Evolutionary conservation across 345 rosid species (phyloP), one percentile per base, ranked within the genome.

Genomic region (Jatropha curcas): DNA sequence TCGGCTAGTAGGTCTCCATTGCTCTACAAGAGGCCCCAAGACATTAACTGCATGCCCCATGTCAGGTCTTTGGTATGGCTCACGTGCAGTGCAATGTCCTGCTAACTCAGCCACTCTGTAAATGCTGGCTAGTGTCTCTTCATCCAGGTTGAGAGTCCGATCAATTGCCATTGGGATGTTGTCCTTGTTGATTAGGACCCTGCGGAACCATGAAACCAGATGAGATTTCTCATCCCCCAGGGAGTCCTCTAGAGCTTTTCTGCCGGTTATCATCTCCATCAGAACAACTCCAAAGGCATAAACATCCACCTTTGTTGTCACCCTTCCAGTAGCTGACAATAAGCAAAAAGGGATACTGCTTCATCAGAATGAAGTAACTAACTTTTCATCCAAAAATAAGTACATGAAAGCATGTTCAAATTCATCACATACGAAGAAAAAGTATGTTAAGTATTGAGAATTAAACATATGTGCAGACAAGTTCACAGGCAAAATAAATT

Each of bases 1-100:
- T 24, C 82, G 87, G 71, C 66, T 67, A 24, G 90, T 34, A 6
- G 99, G 98, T 77, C 82, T 93, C 99, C 99, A 95, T 30, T 86
- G 92, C 83, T 95, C 91, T 45, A 95, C 81, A 28, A 77, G 73
- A 50, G 81, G 69, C 6, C 63, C 63, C 55, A 77, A 37, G 2
- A 77, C 65, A 61, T 77, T 77, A n/a, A 77, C 81, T 5, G 72
- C 81, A 43, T 77, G 81, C 28, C 81, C 76, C 81, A 77, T 77
- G 35, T 77, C 81, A 4, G 81, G 81, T 33, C 81, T 72, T 31
- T 77, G 81, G 59, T 52, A 4, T 0, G 81, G 72, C 51, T 77
- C 70, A 1, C 70, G 61, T 17, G 73, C 70, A n/a, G 76, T 72
- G 70, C 81, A 77, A 34, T 77, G 74, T n/a, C 76, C 81, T 24